phyloP scores from a whole-genome alignment of 2,329 filamentous ascomycete species.

The Fusarium pseudonygamai region DNA sequence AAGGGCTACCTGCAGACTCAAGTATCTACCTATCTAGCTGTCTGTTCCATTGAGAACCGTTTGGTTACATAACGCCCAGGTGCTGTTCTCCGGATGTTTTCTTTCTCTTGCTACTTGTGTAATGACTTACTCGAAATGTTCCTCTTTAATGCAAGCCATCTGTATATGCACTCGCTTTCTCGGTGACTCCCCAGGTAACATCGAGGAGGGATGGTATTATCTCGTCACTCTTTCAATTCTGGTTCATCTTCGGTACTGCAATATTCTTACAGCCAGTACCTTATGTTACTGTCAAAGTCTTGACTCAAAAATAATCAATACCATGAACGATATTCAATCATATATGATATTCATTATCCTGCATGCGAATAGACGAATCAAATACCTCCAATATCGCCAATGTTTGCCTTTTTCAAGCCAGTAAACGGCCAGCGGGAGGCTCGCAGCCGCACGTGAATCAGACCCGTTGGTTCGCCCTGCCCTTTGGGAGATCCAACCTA shows the following conservation, averaged over 20 bases:
- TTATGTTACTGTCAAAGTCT: not conserved
- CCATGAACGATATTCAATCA: not conserved
- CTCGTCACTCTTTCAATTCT: not conserved
- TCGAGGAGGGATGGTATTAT: not conserved
- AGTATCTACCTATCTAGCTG: not conserved
- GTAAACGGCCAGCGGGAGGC: not conserved
- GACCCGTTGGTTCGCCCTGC: constrained; percentile 13
- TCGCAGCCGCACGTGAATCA: constrained; percentile 29
- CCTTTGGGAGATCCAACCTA: not conserved
- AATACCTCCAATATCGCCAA: not conserved
- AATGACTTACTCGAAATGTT: not conserved
- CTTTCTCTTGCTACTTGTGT: not conserved
- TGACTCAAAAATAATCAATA: not conserved
- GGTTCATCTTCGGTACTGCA: not conserved
- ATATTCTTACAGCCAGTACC: not conserved
- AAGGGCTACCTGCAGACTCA: not conserved
- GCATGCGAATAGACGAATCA: not conserved
- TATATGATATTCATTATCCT: not conserved
- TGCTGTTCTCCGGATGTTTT: not conserved
- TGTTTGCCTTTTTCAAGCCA: not conserved
- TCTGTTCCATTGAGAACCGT: not conserved
- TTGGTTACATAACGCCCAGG: not conserved
- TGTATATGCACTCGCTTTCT: not conserved
- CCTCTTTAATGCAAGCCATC: not conserved
- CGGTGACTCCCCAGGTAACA: not conserved